These are phyloP conservation scores for Boletellus dicymbophilus DNA, from an alignment of 1,284 basidiomycete genomes.

Conservation along the genomic window DNA sequence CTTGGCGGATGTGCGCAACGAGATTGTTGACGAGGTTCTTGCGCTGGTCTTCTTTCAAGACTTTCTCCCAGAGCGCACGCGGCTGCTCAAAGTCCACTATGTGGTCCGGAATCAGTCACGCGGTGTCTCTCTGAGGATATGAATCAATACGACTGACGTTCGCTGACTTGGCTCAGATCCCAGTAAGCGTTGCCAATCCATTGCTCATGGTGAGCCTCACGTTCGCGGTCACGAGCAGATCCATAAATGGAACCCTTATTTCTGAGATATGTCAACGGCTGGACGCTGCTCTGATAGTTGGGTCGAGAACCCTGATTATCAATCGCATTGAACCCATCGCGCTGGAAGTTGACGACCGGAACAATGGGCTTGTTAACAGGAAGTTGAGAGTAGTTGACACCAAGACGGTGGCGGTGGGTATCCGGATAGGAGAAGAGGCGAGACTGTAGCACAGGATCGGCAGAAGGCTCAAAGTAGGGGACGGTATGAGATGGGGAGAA, in stretches of 20 bases:
- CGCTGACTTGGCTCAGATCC: constrained; percentile 78
- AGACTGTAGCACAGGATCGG: constrained; percentile 90
- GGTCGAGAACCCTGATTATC: constrained; percentile 82
- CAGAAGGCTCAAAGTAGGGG: constrained; percentile 86
- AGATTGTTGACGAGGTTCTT: constrained; percentile 79
- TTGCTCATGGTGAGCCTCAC: constrained; percentile 63
- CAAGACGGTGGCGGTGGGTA: constrained; percentile 88
- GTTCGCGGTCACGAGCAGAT: constrained; percentile 37
- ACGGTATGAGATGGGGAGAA: constrained; percentile 87
- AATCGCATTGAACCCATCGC: constrained; percentile 70
- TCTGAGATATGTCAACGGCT: constrained; percentile 54
- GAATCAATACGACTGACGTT: constrained; percentile 66
- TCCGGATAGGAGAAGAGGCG: constrained; percentile 96
- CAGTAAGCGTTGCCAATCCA: constrained; percentile 75
- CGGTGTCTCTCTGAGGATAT: neutral
- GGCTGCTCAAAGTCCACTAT: constrained; percentile 92
- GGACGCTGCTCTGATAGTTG: constrained; percentile 82
- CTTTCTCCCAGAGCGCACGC: constrained; percentile 75
- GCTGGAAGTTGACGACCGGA: constrained; percentile 86
- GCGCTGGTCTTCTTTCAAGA: constrained; percentile 71
- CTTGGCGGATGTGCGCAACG: constrained; percentile 68
- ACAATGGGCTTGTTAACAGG: constrained; percentile 84
- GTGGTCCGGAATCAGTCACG: neutral
- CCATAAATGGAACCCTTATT: constrained; percentile 42
- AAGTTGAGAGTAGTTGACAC: constrained; percentile 86